Percentiles rank a stretch among this genome's conserved stretches.
Evolutionary conservation across 2,329 filamentous ascomycete species (phyloP).

Genomic region (Botrytis byssoidea): DNA sequence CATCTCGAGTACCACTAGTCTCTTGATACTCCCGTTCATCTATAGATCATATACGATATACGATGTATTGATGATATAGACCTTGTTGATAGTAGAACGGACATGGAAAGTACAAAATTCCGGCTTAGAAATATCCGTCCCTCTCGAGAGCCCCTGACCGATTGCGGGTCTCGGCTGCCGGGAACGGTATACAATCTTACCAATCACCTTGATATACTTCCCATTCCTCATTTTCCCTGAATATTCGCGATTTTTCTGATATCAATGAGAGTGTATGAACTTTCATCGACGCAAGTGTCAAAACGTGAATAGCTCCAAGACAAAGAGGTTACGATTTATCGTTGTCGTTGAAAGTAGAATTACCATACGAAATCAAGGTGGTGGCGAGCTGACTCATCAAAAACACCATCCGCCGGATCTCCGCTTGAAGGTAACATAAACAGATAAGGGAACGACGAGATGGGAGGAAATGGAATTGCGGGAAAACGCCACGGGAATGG

Average conservation of each 20-base stretch:
- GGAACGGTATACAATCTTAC: neutral
- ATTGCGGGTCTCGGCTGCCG: neutral
- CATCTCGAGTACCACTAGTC: neutral
- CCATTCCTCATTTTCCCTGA: neutral
- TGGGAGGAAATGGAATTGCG: constrained; percentile 7
- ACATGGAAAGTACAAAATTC: neutral
- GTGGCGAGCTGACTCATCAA: constrained; percentile 11
- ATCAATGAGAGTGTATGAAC: neutral
- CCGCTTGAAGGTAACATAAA: neutral
- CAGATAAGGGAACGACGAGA: constrained; percentile 3
- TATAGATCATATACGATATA: neutral
- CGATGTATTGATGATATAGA: neutral
- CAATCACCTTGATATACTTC: neutral
- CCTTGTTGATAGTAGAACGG: neutral
- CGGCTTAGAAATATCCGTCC: neutral
- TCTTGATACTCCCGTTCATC: neutral
- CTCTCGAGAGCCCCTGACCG: neutral
- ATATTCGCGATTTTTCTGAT: neutral
- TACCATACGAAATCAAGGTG: neutral
- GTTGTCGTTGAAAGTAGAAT: neutral
- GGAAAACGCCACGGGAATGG: constrained; percentile 1
- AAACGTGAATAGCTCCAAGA: neutral
- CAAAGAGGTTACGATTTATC: neutral
- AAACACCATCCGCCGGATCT: neutral
- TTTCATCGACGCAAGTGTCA: neutral